Conservation (phyloP, 2,329 filamentous ascomycete species). For the Xylariaceae sp. region DNA sequence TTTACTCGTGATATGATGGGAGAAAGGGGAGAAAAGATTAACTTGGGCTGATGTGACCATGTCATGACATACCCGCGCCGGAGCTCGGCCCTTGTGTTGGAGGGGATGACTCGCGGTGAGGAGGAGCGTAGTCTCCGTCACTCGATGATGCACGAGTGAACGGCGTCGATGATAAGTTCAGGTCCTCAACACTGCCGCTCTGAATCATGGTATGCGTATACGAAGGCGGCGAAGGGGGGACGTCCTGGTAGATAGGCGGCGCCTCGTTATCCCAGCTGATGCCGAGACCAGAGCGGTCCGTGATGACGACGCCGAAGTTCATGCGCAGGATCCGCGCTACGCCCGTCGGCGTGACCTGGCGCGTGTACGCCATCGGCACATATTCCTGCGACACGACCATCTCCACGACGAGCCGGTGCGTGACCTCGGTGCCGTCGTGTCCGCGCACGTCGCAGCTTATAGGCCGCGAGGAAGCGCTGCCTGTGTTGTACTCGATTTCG, state of each 20-base stretch:
- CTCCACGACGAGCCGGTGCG: constrained; percentile 84
- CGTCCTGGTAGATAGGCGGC: constrained; percentile 89
- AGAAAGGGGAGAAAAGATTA: not conserved
- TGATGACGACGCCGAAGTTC: constrained; percentile 80
- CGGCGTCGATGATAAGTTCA: constrained; percentile 3
- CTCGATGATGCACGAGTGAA: not conserved
- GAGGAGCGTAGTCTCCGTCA: constrained; percentile 1
- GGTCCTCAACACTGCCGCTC: constrained; percentile 15
- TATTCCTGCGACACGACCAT: constrained; percentile 93
- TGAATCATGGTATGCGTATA: constrained; percentile 10
- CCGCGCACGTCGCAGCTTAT: constrained; percentile 71
- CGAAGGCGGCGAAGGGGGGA: constrained; percentile 74
- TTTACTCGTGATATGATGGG: not conserved
- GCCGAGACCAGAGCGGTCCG: constrained; percentile 78
- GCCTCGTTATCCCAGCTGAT: constrained; percentile 97
- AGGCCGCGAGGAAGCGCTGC: constrained; percentile 55
- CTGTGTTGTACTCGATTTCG: constrained; percentile 69
- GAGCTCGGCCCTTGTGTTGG: not conserved
- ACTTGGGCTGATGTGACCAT: not conserved
- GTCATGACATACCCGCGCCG: not conserved
- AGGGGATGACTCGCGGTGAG: not conserved
- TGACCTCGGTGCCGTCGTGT: constrained; percentile 69
- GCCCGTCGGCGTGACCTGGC: constrained; percentile 76
- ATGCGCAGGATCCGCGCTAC: constrained; percentile 87
- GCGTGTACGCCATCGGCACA: constrained; percentile 63